Percentiles rank a stretch among this genome's conserved stretches.
Evolutionary conservation across 306 rosid genomes (phyloP).

Genomic region (Ochetophila trinervis): DNA sequence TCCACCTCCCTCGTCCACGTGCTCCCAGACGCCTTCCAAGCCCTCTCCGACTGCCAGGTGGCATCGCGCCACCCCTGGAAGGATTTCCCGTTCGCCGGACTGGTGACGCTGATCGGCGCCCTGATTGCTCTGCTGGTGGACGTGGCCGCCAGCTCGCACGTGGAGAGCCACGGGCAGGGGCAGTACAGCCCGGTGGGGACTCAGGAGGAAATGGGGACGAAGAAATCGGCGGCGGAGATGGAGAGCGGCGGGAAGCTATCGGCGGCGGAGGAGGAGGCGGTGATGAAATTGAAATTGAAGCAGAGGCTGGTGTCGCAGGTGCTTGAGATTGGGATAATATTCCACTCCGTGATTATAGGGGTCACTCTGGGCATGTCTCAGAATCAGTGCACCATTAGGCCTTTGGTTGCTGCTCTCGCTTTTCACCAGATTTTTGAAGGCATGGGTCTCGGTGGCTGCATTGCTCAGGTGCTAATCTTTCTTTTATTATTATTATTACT

Average conservation of each 20-base stretch:
- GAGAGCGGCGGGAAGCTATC: slow-evolving; percentile 19
- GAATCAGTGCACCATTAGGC: slow-evolving; percentile 83
- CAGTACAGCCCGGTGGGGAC: slow-evolving; percentile 47
- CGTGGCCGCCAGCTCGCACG: slow-evolving; percentile 72
- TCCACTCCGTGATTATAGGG: slow-evolving; percentile 87
- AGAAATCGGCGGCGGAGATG: slow-evolving; percentile 17
- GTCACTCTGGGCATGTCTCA: slow-evolving; percentile 96
- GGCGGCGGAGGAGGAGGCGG: slow-evolving; percentile 27
- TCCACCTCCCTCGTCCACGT: slow-evolving; percentile 97
- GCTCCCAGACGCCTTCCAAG: slow-evolving; percentile 81
- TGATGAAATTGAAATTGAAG: slow-evolving; percentile 42
- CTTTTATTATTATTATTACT: too few relatives aligned
- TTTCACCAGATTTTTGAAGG: slow-evolving; percentile 97
- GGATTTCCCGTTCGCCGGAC: slow-evolving; percentile 86
- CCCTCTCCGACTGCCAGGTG: slow-evolving; percentile 82
- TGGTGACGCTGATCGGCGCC: slow-evolving; percentile 69
- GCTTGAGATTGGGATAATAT: slow-evolving; percentile 84
- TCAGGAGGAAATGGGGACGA: slow-evolving; percentile 23
- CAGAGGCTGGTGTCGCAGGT: slow-evolving; percentile 88
- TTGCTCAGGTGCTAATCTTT: slow-evolving; percentile 70
- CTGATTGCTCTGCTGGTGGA: slow-evolving; percentile 66
- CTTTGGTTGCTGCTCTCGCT: slow-evolving; percentile 82
- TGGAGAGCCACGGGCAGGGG: slow-evolving; percentile 39
- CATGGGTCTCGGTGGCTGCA: slow-evolving; percentile 96
- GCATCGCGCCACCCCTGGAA: slow-evolving; percentile 79